phyloP scores from a whole-genome alignment of 1,139 yeast genomes.

The Yamadazyma mexicana region DNA sequence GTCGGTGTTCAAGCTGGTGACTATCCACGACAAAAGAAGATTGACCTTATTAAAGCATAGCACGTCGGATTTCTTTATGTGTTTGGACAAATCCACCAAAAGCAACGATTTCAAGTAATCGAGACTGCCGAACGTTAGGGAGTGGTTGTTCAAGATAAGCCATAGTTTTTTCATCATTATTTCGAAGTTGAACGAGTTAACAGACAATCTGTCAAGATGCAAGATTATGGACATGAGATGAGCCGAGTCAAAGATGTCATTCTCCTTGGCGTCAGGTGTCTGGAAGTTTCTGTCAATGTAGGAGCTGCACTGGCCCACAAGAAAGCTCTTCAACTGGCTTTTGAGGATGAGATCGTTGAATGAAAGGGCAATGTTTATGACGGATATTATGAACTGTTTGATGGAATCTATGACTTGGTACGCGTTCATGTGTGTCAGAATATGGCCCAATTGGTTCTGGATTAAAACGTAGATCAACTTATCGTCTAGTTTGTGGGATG shows the following conservation, averaged over 20 bases:
- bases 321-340: constrained; percentile 2
- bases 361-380: constrained; percentile 6
- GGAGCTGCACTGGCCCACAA: not conserved
- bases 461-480: constrained; percentile 6
- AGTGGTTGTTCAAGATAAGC: constrained; percentile 24
- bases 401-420: constrained; percentile 3
- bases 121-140: not conserved
- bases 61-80: constrained; percentile 26
- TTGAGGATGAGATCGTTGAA: constrained; percentile 6
- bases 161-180: constrained; percentile 34
- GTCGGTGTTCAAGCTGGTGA: constrained; percentile 17
- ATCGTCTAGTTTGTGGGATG: not conserved
- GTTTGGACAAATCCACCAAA: constrained; percentile 31
- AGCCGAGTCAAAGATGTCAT: constrained; percentile 12
- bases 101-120: constrained; percentile 29
- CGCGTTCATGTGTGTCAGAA: constrained; percentile 1
- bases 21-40: constrained; percentile 31
- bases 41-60: constrained; percentile 29
- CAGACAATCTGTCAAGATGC: constrained; percentile 37
- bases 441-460: constrained; percentile 4
- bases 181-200: constrained; percentile 31
- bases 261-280: not conserved
- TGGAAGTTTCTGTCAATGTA: not conserved
- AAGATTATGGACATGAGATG: constrained; percentile 38
- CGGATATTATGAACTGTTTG: constrained; percentile 8